A percentile compares a stretch with the other conserved stretches of the same genome.
Conservation (phyloP, 805 yeast genomes). For the Myxozyma vanderwaltii region DNA sequence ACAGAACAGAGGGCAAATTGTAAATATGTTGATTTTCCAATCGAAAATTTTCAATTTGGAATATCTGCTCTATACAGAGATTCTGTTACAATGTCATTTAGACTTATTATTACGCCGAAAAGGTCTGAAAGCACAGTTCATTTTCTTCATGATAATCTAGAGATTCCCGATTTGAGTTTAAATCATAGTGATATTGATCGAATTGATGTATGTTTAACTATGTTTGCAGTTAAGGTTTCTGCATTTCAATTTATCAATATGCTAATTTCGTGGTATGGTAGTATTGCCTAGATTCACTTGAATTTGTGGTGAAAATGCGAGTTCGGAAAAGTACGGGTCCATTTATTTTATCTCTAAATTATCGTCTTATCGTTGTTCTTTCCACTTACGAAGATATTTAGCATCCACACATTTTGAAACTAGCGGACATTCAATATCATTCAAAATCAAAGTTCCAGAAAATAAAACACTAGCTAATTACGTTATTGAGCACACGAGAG, state of each 20-base stretch:
- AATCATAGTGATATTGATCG: background rate
- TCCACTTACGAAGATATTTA: no score
- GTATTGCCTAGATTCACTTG: conserved; percentile 18
- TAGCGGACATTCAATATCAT: conserved; percentile 11
- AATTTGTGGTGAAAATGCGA: conserved; percentile 16
- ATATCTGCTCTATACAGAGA: background rate
- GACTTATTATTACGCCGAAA: conserved; percentile 15
- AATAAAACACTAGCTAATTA: background rate
- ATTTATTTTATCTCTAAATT: background rate
- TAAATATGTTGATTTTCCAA: conserved; percentile 4
- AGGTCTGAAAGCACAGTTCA: conserved; percentile 15
- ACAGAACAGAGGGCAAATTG: background rate
- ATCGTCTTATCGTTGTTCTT: no score
- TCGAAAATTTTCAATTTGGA: conserved; percentile 17
- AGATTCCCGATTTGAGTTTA: conserved; percentile 10
- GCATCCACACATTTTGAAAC: conserved; percentile 12
- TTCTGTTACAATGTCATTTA: background rate
- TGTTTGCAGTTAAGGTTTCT: background rate
- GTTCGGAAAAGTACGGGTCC: conserved; percentile 16
- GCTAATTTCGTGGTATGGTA: background rate
- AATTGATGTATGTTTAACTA: conserved; percentile 14
- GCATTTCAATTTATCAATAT: background rate
- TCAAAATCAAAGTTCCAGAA: conserved; percentile 9
- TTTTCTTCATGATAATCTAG: background rate
- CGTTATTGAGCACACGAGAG: conserved; percentile 1